Conservation (phyloP, 1,284 basidiomycete genomes). For the Veloporphyrellus conicus region DNA sequence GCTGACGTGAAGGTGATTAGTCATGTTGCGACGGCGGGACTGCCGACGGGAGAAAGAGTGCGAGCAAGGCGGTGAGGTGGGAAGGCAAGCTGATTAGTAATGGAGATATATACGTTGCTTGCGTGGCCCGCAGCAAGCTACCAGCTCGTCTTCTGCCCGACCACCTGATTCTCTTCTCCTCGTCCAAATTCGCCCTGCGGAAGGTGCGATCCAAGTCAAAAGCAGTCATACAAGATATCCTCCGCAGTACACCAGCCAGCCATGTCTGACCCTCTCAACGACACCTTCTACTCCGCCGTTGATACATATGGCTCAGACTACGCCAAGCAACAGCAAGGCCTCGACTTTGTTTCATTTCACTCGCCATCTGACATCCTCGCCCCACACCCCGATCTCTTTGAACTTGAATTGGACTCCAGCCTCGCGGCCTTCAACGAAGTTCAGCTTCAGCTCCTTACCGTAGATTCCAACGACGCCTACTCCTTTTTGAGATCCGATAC, state of each 20-base stretch:
- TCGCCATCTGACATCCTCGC: conserved; percentile 62
- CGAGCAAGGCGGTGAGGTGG: conserved; percentile 21
- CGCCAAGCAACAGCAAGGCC: conserved; percentile 39
- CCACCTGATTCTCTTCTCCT: conserved; percentile 2
- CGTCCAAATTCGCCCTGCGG: conserved; percentile 4
- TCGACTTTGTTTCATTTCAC: conserved; percentile 68
- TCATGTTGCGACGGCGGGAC: conserved; percentile 10
- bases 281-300: conserved; percentile 33
- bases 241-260: conserved; percentile 27
- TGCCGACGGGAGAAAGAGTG: conserved; percentile 6
- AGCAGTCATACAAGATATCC: conserved; percentile 17
- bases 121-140: conserved; percentile 34
- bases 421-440: conserved; percentile 59
- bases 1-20: conserved; percentile 27
- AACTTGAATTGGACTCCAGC: conserved; percentile 70
- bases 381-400: conserved; percentile 75
- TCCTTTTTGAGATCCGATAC: conserved; percentile 58
- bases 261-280: conserved; percentile 33
- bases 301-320: conserved; percentile 37
- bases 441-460: conserved; percentile 58
- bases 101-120: conserved; percentile 35
- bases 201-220: conserved; percentile 13
- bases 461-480: conserved; percentile 61
- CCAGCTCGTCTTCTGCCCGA: conserved; percentile 7
- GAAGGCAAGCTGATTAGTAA: conserved; percentile 34